These are phyloP conservation scores for Monosporozyma yasuniensis DNA, from an alignment of 805 yeast genomes.

Conservation along the genomic window DNA sequence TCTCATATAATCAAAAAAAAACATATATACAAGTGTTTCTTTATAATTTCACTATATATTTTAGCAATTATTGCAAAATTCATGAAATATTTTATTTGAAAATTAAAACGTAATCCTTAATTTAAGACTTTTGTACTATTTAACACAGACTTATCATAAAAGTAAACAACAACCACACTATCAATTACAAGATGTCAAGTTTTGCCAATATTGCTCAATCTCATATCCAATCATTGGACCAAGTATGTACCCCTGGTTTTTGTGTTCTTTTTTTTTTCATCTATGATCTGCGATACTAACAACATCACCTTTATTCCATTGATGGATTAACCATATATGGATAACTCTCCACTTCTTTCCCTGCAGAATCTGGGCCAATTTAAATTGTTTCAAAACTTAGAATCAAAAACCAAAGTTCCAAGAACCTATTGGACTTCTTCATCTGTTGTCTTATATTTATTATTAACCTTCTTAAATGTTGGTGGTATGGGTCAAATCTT, in stretches of 20 bases:
- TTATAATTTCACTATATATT: neutral
- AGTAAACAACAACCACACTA: neutral
- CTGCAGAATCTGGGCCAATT: constrained; percentile 27
- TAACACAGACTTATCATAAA: neutral
- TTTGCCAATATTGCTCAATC: constrained; percentile 4
- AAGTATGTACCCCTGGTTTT: constrained; percentile 4
- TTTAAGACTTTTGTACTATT: neutral
- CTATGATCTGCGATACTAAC: too few relatives aligned
- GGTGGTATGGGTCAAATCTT: constrained; percentile 94
- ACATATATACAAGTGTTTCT: neutral
- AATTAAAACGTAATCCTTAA: neutral
- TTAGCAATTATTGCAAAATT: neutral
- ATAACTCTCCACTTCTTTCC: constrained; percentile 3
- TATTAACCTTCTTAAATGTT: constrained; percentile 75
- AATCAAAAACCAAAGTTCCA: constrained; percentile 47
- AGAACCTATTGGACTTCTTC: constrained; percentile 78
- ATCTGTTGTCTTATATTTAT: constrained; percentile 53
- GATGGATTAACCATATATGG: too few relatives aligned
- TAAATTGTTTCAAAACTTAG: constrained; percentile 33
- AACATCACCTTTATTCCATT: too few relatives aligned
- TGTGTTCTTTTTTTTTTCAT: neutral
- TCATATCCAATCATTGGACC: constrained; percentile 3
- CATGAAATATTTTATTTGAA: neutral
- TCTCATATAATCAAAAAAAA: neutral
- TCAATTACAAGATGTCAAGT: constrained; percentile 1